A percentile compares a stretch with the other conserved stretches of the same genome.
Evolutionary conservation across 306 rosid genomes (phyloP).

Genomic region (Pterocarpus santalinus): DNA sequence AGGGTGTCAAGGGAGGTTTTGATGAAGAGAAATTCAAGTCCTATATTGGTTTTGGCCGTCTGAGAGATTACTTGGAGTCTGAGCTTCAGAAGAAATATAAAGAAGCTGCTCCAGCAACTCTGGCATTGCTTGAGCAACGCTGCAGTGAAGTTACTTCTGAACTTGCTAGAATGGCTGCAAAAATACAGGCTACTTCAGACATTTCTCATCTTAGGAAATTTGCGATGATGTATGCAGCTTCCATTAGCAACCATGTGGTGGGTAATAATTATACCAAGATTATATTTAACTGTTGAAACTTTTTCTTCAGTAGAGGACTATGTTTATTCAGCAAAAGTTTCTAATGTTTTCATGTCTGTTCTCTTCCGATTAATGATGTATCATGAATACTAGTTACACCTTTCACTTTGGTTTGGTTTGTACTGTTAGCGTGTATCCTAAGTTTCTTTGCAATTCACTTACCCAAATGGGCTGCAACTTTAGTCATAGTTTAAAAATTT

Average conservation of each 20-base stretch:
- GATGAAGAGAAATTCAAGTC: conserved; percentile 90
- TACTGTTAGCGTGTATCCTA: no score
- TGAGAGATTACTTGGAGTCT: conserved; percentile 87
- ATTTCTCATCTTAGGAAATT: conserved; percentile 87
- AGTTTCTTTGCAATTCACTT: no score
- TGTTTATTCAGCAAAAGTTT: neutral
- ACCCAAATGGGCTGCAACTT: no score
- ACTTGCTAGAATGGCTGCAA: conserved; percentile 71
- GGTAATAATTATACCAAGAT: conserved; percentile 38
- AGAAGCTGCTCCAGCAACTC: conserved; percentile 98
- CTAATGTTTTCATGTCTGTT: neutral
- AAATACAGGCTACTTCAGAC: conserved; percentile 89
- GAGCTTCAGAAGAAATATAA: conserved; percentile 96
- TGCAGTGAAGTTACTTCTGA: conserved; percentile 80
- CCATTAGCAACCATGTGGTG: conserved; percentile 92
- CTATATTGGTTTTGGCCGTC: conserved; percentile 76
- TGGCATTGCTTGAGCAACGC: conserved; percentile 96
- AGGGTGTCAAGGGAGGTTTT: conserved; percentile 86
- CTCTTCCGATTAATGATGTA: conserved; percentile 17
- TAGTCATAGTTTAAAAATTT: no score
- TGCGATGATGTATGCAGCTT: conserved; percentile 84
- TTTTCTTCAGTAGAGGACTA: neutral
- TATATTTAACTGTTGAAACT: neutral
- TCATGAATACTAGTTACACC: no score
- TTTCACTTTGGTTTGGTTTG: neutral